Evolutionary conservation across 2,329 filamentous ascomycete genomes (phyloP), one percentile per base, ranked within the genome.

Genomic region (Stagonosporopsis tanaceti): DNA sequence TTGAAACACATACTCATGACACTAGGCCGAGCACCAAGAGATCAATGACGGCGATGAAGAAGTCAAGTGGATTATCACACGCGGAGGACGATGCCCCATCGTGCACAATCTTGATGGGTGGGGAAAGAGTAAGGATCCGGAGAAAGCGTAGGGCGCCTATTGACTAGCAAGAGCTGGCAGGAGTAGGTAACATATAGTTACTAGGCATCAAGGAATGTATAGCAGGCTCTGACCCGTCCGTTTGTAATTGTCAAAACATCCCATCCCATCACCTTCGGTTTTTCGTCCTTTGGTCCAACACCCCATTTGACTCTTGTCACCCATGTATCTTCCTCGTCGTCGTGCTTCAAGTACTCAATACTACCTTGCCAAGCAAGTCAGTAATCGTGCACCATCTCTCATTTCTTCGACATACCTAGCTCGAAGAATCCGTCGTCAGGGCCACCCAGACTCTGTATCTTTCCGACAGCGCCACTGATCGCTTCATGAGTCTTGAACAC

Each of bases 1-100:
- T 3, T 27, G 6, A 4, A 11, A 4, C 8, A n/a, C 6, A 27
- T 15, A 34, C 44, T 57, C 2, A 57, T 24, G 9, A 7, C 24
- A 11, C 14, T 35, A 57, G 54, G 85, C 86, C 0, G 88, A 92
- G 71, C 88, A 92, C 74, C 88, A 91, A 71, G 83, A 88, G 51
- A 78, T 87, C 20, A 92, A 92, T 65, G 84, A 90, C 35, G 82
- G 83, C 1, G 85, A 87, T 40, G 81, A 84, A 30, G 85, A 89
- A 44, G 77, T 89, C 2, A 82, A 86, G 35, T 90, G 88, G 86
- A 82, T 90, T 11, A 82, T 91, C 41, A 85, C 87, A 5, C 82
- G 88, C 22, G 86, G 84, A 62, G 89, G 88, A 0, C 71, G 82
- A 2, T 79, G 80, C 53, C 88, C 88, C 0, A 80, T 86, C 1